Conservation (phyloP, 148 eudicot species). For the Rhododendron mucronatum region DNA sequence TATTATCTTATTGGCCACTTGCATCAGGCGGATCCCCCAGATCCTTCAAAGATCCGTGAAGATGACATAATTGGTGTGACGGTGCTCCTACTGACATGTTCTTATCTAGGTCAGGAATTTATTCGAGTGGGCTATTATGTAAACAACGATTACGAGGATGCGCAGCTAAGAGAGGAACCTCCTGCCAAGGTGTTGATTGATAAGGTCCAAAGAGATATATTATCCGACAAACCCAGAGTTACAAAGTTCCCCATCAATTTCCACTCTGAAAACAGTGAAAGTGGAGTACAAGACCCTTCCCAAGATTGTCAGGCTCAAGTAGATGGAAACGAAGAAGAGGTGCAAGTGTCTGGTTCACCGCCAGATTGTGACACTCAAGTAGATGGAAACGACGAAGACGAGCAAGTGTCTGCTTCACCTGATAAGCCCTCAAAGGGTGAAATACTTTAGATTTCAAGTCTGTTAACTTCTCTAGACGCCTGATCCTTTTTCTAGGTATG, state of each 20-base stretch:
- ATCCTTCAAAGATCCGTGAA: slow-evolving; percentile 82
- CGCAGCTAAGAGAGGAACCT: slow-evolving; percentile 74
- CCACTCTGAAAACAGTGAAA: slow-evolving; percentile 63
- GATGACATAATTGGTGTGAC: slow-evolving; percentile 90
- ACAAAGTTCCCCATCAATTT: slow-evolving; percentile 89
- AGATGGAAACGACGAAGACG: slow-evolving; percentile 26
- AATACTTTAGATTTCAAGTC: neutral
- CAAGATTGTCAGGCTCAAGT: slow-evolving; percentile 31
- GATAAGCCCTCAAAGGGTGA: slow-evolving; percentile 13
- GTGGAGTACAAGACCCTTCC: slow-evolving; percentile 50
- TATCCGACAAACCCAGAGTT: slow-evolving; percentile 87
- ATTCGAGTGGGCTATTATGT: slow-evolving; percentile 87
- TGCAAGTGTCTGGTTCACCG: slow-evolving; percentile 22
- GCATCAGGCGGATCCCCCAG: slow-evolving; percentile 85
- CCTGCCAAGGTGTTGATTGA: slow-evolving; percentile 81
- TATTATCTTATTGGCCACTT: neutral
- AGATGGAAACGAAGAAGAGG: slow-evolving; percentile 27
- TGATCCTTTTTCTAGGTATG: neutral
- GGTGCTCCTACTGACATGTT: slow-evolving; percentile 78
- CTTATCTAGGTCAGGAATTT: slow-evolving; percentile 85
- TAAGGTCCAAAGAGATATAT: slow-evolving; percentile 68
- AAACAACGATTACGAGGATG: slow-evolving; percentile 87
- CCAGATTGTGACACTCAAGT: slow-evolving; percentile 27
- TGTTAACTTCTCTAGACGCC: neutral
- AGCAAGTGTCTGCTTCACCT: slow-evolving; percentile 24